These are phyloP conservation scores for Chiua virens DNA, from an alignment of 768 basidiomycete species.

Conservation along the genomic window DNA sequence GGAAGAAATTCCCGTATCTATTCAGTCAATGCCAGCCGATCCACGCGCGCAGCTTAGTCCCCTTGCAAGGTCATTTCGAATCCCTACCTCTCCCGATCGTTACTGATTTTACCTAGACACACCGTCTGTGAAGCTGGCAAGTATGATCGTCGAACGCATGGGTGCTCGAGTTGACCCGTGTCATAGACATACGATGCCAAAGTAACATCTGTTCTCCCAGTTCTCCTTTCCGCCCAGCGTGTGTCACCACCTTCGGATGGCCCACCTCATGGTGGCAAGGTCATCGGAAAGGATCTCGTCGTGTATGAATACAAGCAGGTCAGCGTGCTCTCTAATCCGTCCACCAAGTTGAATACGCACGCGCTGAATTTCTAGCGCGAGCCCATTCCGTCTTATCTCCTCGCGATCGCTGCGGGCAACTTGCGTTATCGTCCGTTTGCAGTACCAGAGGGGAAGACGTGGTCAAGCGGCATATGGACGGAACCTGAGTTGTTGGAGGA, in stretches of 20 bases:
- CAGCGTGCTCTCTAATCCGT: conserved; percentile 7
- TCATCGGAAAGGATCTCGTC: conserved; percentile 70
- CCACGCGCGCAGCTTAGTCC: conserved; percentile 76
- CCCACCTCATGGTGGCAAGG: conserved; percentile 70
- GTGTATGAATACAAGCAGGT: conserved; percentile 81
- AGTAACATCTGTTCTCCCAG: conserved; percentile 78
- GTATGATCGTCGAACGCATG: conserved; percentile 14
- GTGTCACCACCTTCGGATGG: conserved; percentile 72
- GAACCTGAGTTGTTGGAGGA: conserved; percentile 81
- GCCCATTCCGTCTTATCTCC: conserved; percentile 87
- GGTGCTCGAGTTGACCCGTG: neutral
- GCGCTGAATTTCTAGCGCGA: conserved; percentile 52
- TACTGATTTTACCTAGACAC: conserved; percentile 52
- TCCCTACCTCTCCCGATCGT: neutral
- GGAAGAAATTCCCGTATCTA: conserved; percentile 79
- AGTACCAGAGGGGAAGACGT: conserved; percentile 57
- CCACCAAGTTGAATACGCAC: no score
- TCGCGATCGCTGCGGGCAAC: conserved; percentile 89
- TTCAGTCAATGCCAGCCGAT: conserved; percentile 96
- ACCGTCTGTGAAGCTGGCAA: conserved; percentile 80
- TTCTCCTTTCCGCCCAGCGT: conserved; percentile 81
- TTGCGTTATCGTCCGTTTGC: conserved; percentile 70
- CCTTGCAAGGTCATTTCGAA: conserved; percentile 62
- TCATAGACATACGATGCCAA: conserved; percentile 78
- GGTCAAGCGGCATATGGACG: conserved; percentile 88